Evolutionary conservation across 2,329 filamentous ascomycete genomes (phyloP).

Genomic region (Colletotrichum cuscutae): DNA sequence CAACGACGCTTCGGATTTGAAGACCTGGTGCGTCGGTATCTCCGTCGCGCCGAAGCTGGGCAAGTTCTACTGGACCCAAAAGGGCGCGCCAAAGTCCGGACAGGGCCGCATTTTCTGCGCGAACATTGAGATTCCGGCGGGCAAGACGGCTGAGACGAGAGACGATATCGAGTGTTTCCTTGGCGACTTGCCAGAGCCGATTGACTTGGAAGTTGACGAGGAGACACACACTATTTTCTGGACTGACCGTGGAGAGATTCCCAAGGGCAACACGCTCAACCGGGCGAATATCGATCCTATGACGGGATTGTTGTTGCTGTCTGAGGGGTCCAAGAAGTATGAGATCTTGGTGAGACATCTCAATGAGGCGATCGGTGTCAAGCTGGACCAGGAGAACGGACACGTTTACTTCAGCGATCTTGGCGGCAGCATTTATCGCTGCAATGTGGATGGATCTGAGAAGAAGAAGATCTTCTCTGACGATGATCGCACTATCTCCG

Average conservation of each 20-base stretch:
- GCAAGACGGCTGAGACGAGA: slow-evolving; percentile 45
- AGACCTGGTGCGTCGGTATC: slow-evolving; percentile 67
- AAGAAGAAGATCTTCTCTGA: slow-evolving; percentile 39
- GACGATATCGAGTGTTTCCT: slow-evolving; percentile 56
- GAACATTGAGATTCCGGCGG: slow-evolving; percentile 49
- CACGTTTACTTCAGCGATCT: slow-evolving; percentile 53
- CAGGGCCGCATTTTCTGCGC: slow-evolving; percentile 65
- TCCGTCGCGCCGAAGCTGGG: slow-evolving; percentile 53
- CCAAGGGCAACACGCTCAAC: slow-evolving; percentile 64
- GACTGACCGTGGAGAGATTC: slow-evolving; percentile 70
- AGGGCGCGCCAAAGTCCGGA: slow-evolving; percentile 61
- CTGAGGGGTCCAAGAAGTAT: slow-evolving; percentile 17
- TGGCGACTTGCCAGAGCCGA: slow-evolving; percentile 61
- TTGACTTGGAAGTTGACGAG: slow-evolving; percentile 66
- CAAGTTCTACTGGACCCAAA: slow-evolving; percentile 70
- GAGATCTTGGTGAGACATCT: slow-evolving; percentile 47
- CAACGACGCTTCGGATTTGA: slow-evolving; percentile 44
- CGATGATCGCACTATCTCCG: slow-evolving; percentile 28
- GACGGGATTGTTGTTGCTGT: slow-evolving; percentile 17
- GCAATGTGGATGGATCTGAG: slow-evolving; percentile 44
- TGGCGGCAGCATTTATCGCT: slow-evolving; percentile 50
- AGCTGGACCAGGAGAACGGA: slow-evolving; percentile 47
- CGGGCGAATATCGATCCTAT: slow-evolving; percentile 38
- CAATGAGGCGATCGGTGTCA: slow-evolving; percentile 59
- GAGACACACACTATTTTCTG: slow-evolving; percentile 60